Conservation (phyloP, 495 filamentous ascomycete species). For the Aspergillus cristatus region DNA sequence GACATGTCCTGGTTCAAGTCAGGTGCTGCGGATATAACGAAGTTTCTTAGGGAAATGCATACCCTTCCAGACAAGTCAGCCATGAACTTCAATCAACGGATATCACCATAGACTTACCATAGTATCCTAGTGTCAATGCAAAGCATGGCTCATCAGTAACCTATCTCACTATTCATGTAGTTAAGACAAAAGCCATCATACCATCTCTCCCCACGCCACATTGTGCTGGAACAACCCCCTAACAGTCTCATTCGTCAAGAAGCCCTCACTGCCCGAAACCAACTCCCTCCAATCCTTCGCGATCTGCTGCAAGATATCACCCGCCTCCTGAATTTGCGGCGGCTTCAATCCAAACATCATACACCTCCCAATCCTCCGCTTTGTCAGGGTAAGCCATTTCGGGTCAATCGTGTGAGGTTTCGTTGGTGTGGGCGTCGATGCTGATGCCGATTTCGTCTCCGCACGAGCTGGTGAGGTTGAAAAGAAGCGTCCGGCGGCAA, state of each 20-base stretch:
- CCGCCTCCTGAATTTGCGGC: slow-evolving; percentile 52
- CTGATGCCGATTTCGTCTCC: slow-evolving; percentile 3
- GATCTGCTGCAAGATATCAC: slow-evolving; percentile 50
- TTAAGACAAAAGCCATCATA: slow-evolving; percentile 22
- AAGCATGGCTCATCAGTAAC: slow-evolving; percentile 8
- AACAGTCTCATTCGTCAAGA: slow-evolving; percentile 54
- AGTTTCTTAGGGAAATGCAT: slow-evolving; percentile 2
- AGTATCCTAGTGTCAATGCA: slow-evolving; percentile 33
- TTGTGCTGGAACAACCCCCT: slow-evolving; percentile 60
- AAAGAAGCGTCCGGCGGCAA: slow-evolving; percentile 9
- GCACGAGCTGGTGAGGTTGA: slow-evolving; percentile 13
- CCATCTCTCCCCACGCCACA: slow-evolving; percentile 91
- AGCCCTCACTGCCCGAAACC: slow-evolving; percentile 72
- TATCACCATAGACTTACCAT: slow-evolving; percentile 36
- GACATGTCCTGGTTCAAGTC: slow-evolving; percentile 53
- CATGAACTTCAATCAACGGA: too few relatives aligned
- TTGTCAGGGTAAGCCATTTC: slow-evolving; percentile 71
- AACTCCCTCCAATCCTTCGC: slow-evolving; percentile 70
- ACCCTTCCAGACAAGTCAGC: slow-evolving; percentile 14
- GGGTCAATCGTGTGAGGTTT: slow-evolving; percentile 34
- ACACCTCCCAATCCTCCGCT: slow-evolving; percentile 69
- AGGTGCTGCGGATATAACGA: neutral
- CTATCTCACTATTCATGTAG: neutral
- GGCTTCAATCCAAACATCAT: slow-evolving; percentile 65
- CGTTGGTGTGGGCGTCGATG: slow-evolving; percentile 10